phyloP scores from a whole-genome alignment of 805 yeast genomes.

The Candida morakotiae region DNA sequence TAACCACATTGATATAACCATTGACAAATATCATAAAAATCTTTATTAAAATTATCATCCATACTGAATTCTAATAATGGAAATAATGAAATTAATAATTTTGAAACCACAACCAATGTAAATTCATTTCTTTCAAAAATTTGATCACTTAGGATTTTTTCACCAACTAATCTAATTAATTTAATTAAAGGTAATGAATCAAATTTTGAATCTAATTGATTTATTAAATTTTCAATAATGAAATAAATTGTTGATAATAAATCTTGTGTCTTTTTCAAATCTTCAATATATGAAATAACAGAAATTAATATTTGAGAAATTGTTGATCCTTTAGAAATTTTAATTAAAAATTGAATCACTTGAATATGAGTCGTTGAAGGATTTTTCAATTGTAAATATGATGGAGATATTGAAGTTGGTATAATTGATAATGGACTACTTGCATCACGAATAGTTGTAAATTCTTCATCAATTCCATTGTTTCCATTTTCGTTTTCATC shows the following conservation, averaged over 20 bases:
- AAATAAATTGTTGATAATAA: constrained; percentile 7
- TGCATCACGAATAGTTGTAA: constrained; percentile 6
- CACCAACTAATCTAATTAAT: constrained; percentile 28
- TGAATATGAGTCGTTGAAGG: neutral
- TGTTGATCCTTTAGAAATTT: too few relatives aligned
- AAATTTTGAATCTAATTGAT: neutral
- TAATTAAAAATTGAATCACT: neutral
- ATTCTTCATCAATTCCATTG: constrained; percentile 8
- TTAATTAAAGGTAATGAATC: constrained; percentile 6
- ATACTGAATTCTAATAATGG: constrained; percentile 20
- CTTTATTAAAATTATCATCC: constrained; percentile 28
- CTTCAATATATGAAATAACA: constrained; percentile 5
- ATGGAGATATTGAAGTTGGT: neutral
- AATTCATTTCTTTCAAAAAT: constrained; percentile 37
- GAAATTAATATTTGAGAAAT: constrained; percentile 1
- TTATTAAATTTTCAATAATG: neutral
- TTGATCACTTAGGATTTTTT: constrained; percentile 22
- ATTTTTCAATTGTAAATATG: neutral
- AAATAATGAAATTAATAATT: constrained; percentile 21
- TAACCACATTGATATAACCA: constrained; percentile 42
- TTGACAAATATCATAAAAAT: constrained; percentile 43
- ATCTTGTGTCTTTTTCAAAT: constrained; percentile 3
- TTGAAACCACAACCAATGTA: constrained; percentile 29
- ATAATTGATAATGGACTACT: constrained; percentile 2
- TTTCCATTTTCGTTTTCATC: too few relatives aligned